Evolutionary conservation across 2,329 filamentous ascomycete species (phyloP), one percentile per base, ranked within the genome.

Genomic region (Colletotrichum tropicale): DNA sequence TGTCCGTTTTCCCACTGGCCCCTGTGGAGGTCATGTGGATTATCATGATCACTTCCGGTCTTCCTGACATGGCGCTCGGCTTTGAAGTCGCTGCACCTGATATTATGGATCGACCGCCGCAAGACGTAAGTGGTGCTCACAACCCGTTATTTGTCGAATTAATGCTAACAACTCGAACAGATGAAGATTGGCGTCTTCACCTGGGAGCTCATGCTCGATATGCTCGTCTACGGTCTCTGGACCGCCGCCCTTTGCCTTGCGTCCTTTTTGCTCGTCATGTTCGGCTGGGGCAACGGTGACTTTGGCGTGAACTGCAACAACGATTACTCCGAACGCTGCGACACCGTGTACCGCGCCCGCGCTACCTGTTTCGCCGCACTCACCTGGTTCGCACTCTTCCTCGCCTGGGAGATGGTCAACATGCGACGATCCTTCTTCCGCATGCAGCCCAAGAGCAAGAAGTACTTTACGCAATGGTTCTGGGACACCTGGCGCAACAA

Each of bases 1-100:
- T 94, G 28, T 94, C 93, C 0, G 93, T 95, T 7, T 95, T 95
- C 80, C 93, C 93, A 0, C 87, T 95, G 16, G 88, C 93, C 0
- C 93, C 93, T 0, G 92, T 95, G n/a, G 91, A 95, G 78, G 94
- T 95, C 77, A 87, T 95, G 56, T 95, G 93, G 93, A 92, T 95
- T 76, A 95, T 95, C 80, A 95, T 95, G 93, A 89, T 95, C 71
- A 95, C 94, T 1, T 94, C 92, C 36, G 92, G 91, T 65, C 88
- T 95, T 80, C 93, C 93, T 5, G 94, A 94, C 77, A 94, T 95
- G 92, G 94, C 93, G 75, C 88, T 95, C 5, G 93, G 93, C 3
- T 93, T 94, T 84, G 93, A 95, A 83, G 85, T 89, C 70, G 93
- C 93, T 0, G 91, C 91, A 0, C 90, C 93, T 0, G 93, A 95